Conservation (phyloP, 495 filamentous ascomycete genomes). For the Mytilinidion resinicola region DNA sequence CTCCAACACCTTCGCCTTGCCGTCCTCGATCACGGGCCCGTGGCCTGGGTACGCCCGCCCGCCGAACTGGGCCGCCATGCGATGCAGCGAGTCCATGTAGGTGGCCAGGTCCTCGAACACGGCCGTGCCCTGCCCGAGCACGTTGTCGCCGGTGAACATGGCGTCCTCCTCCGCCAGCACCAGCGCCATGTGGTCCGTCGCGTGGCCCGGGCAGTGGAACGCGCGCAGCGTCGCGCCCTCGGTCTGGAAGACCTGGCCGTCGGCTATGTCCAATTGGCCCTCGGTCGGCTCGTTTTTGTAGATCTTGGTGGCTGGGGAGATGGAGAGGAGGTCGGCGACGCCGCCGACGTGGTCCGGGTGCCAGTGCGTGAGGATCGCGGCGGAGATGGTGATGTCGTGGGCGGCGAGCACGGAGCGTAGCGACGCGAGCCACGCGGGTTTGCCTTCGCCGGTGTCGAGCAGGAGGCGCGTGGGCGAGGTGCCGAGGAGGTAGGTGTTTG, state of each 20-base stretch:
- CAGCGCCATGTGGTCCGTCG: conserved; percentile 70
- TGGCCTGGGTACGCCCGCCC: conserved; percentile 87
- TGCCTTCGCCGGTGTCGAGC: conserved; percentile 39
- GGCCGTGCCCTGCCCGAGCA: conserved; percentile 87
- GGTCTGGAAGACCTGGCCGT: conserved; percentile 67
- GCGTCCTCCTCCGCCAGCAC: conserved; percentile 64
- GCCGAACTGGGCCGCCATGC: conserved; percentile 58
- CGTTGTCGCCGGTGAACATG: conserved; percentile 91
- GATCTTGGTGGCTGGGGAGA: conserved; percentile 53
- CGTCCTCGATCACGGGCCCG: conserved; percentile 66
- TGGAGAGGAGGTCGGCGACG: conserved; percentile 54
- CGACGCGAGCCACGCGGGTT: conserved; percentile 45
- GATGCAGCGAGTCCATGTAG: conserved; percentile 67
- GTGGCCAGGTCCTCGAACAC: conserved; percentile 77
- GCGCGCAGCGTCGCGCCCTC: conserved; percentile 74
- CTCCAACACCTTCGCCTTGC: conserved; percentile 58
- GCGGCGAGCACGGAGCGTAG: conserved; percentile 56
- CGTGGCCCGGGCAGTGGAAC: conserved; percentile 77
- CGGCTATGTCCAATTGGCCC: conserved; percentile 39
- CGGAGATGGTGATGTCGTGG: conserved; percentile 59
- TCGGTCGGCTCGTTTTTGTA: conserved; percentile 45
- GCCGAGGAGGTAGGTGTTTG: conserved; percentile 41
- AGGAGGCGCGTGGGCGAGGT: conserved; percentile 30
- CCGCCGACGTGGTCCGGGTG: conserved; percentile 82
- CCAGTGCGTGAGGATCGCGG: conserved; percentile 79